These are phyloP conservation scores for Pseudonectria foliicola DNA, from an alignment of 2,329 filamentous ascomycete species.

Conservation along the genomic window DNA sequence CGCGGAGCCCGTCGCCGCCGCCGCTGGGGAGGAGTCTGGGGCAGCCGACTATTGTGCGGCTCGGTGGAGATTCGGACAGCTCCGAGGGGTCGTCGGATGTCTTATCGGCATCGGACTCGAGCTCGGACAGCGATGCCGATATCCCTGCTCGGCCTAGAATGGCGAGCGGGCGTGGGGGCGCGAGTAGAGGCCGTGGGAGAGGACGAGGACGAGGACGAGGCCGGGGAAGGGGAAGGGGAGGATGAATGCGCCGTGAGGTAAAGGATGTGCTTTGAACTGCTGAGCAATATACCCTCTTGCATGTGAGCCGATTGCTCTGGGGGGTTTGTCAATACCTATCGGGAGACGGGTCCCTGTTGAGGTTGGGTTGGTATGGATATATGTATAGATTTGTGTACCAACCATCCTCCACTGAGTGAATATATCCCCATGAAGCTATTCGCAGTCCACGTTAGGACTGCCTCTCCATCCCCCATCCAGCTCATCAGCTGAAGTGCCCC, in stretches of 20 bases:
- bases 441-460: no score
- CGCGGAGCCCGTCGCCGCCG: conserved; percentile 11
- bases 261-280: conserved; percentile 1
- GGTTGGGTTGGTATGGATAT: no score
- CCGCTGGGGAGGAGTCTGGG: not conserved
- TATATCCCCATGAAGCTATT: not conserved
- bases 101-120: conserved; percentile 8
- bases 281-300: not conserved
- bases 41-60: conserved; percentile 17
- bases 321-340: no score
- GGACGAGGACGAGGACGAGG: conserved; percentile 18
- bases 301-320: no score
- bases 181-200: conserved; percentile 11
- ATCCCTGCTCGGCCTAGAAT: conserved; percentile 15
- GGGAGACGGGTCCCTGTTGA: no score
- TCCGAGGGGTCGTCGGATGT: conserved; percentile 8
- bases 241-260: conserved; percentile 10
- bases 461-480: no score
- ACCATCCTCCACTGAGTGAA: not conserved
- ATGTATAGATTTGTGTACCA: not conserved
- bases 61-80: conserved; percentile 17
- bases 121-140: conserved; percentile 15
- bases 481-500: no score
- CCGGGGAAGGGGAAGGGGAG: conserved; percentile 17
- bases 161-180: conserved; percentile 2